phyloP scores from a whole-genome alignment of 306 rosid genomes.

The Begonia fuchsioides region DNA sequence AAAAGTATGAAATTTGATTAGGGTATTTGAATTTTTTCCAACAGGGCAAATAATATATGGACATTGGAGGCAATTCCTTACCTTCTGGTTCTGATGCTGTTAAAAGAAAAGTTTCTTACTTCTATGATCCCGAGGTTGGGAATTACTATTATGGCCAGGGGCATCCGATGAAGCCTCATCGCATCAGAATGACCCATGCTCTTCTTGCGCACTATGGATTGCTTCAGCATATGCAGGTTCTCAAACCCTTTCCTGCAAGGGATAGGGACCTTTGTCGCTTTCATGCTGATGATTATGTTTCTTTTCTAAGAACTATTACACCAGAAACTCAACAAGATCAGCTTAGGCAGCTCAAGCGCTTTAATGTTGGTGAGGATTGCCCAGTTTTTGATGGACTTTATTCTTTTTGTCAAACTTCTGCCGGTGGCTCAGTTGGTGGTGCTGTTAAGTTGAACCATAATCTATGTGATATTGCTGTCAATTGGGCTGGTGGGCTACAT shows the following conservation, averaged over 20 bases:
- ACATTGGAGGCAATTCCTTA: slow-evolving; percentile 58
- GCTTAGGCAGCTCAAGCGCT: slow-evolving; percentile 72
- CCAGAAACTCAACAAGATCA: slow-evolving; percentile 89
- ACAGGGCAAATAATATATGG: slow-evolving; percentile 26
- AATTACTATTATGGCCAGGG: slow-evolving; percentile 89
- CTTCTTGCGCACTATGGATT: slow-evolving; percentile 77
- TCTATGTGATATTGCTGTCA: slow-evolving; percentile 68
- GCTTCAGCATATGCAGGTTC: slow-evolving; percentile 80
- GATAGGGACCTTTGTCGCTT: slow-evolving; percentile 77
- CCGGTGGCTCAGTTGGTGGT: slow-evolving; percentile 94
- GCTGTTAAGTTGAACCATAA: slow-evolving; percentile 72
- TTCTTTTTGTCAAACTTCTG: slow-evolving; percentile 73
- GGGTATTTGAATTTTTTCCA: background rate
- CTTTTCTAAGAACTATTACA: slow-evolving; percentile 63
- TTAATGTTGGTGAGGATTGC: slow-evolving; percentile 84
- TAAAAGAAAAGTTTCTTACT: slow-evolving; percentile 67
- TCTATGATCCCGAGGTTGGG: slow-evolving; percentile 84
- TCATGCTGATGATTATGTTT: slow-evolving; percentile 77
- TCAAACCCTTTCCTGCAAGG: slow-evolving; percentile 80
- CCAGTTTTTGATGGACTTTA: slow-evolving; percentile 83
- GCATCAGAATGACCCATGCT: slow-evolving; percentile 81
- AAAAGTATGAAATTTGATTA: background rate
- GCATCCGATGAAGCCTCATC: slow-evolving; percentile 90
- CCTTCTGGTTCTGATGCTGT: slow-evolving; percentile 69
- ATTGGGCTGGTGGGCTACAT: slow-evolving; percentile 85